A percentile compares a stretch with the other conserved stretches of the same genome.
These are phyloP conservation scores for Apiospora arundinis DNA, from an alignment of 2,329 filamentous ascomycete genomes.

Conservation along the genomic window DNA sequence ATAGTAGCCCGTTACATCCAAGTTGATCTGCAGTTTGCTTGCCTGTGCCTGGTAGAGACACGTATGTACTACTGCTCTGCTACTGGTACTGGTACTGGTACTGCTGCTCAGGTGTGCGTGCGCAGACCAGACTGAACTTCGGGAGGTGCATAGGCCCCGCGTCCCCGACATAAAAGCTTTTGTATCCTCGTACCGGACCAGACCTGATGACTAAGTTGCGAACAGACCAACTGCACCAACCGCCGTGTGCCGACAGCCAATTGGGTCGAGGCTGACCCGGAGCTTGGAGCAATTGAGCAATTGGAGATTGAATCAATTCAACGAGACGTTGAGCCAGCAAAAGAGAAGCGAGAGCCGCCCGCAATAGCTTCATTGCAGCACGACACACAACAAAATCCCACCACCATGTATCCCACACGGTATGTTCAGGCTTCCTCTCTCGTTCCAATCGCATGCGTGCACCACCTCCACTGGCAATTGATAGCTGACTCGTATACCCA, in stretches of 20 bases:
- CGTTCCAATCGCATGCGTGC: neutral
- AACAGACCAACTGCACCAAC: too few species aligned
- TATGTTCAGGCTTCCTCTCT: slow-evolving; percentile 26
- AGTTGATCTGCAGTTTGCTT: slow-evolving; percentile 1
- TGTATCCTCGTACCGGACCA: neutral
- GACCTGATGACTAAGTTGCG: neutral
- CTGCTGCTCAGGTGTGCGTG: neutral
- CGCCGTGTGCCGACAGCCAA: neutral
- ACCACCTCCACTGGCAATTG: neutral
- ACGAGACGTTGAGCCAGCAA: neutral
- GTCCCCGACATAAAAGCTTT: slow-evolving; percentile 4
- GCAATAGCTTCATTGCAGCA: slow-evolving; percentile 19
- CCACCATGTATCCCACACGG: slow-evolving; percentile 45
- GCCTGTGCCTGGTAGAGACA: neutral
- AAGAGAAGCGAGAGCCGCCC: slow-evolving; percentile 11
- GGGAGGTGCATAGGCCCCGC: slow-evolving; percentile 1
- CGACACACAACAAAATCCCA: neutral
- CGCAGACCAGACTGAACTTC: neutral
- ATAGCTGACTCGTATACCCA: slow-evolving; percentile 29
- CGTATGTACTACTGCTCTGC: neutral
- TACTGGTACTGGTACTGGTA: neutral
- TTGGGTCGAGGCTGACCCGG: neutral
- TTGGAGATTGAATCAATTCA: neutral
- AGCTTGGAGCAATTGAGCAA: neutral
- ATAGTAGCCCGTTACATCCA: too few species aligned